phyloP scores from a whole-genome alignment of 306 rosid genomes.

The Alnus rubra region DNA sequence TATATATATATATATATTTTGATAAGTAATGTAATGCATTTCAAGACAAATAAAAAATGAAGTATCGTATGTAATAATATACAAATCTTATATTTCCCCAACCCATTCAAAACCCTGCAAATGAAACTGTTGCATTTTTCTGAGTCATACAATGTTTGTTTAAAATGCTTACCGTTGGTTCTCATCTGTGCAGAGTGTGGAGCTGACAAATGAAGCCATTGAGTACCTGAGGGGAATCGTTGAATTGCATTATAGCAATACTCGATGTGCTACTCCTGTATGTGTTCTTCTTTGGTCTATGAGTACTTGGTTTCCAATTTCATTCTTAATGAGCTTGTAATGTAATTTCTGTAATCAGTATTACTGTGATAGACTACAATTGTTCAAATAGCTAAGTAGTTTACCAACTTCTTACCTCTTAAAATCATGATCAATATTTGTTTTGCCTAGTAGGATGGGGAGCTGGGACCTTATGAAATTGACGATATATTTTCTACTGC shows the following conservation, averaged over 20 bases:
- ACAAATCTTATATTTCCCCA: neutral
- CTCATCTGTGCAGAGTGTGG: constrained; percentile 77
- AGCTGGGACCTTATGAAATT: constrained; percentile 73
- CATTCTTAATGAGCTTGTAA: neutral
- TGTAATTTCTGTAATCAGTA: neutral
- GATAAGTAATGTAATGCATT: no score
- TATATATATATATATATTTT: neutral
- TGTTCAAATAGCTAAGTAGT: constrained; percentile 13
- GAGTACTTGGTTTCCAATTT: constrained; percentile 6
- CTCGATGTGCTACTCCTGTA: constrained; percentile 36
- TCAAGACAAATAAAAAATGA: no score
- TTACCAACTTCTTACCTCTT: constrained; percentile 5
- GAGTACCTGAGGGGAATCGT: constrained; percentile 79
- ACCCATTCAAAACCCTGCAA: neutral
- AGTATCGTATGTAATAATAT: neutral
- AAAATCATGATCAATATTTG: constrained; percentile 20
- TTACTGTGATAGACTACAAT: neutral
- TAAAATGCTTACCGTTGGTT: constrained; percentile 21
- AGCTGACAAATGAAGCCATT: constrained; percentile 91
- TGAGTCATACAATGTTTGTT: neutral
- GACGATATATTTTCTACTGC: constrained; percentile 95
- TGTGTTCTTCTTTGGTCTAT: constrained; percentile 33
- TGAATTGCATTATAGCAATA: constrained; percentile 67
- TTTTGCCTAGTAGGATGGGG: constrained; percentile 64
- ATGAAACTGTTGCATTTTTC: neutral